Evolutionary conservation across 2,329 filamentous ascomycete genomes (phyloP), one percentile per base, ranked within the genome.

Genomic region (Colletotrichum spaethianum): DNA sequence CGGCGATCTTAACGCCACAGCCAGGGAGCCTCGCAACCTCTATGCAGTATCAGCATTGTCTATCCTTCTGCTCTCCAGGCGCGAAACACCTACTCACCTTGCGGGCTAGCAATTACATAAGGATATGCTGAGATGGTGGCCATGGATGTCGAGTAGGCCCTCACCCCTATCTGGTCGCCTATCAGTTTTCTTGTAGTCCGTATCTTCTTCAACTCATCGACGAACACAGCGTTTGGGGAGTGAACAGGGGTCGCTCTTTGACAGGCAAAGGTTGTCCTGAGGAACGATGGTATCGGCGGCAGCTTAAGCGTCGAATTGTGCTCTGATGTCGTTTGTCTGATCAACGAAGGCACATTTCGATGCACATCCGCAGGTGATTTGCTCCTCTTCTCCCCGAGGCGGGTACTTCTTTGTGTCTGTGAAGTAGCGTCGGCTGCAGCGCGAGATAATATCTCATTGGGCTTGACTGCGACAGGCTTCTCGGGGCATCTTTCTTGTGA

Each of bases 81-180:
- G 12, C 2, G 12, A 36, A 42, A 6, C 18, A n/a, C 12, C n/a
- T 36, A 57, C 80, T 79, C 77, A 87, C 87, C 86, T 75, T 80
- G 76, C 23, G 82, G 74, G 16, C 79, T 82, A 28, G 82, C 80
- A 18, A 90, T 73, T 4, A 61, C 68, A 75, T 86, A 82, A 0
- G 95, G 94, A 77, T 98, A 98, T 0, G 96, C 94, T 4, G 94
- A 90, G 23, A 99, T 81, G 0, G 93, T 85, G 7, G 96, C 94
- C 75, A 98, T 97, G 16, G 93, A 92, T 2, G 93, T 95, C 38
- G 93, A 95, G 79, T 98, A 98, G 0, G 96, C 95, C 60, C 94
- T 90, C 0, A 95, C 91, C 2, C 94, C 94, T 70, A 97, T 91
- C 57, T 93, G 87, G 76, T 98, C 95, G 11, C 91, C 90, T 1